phyloP scores from a whole-genome alignment of 169 alveolate species.

The Perkinsus olseni region DNA sequence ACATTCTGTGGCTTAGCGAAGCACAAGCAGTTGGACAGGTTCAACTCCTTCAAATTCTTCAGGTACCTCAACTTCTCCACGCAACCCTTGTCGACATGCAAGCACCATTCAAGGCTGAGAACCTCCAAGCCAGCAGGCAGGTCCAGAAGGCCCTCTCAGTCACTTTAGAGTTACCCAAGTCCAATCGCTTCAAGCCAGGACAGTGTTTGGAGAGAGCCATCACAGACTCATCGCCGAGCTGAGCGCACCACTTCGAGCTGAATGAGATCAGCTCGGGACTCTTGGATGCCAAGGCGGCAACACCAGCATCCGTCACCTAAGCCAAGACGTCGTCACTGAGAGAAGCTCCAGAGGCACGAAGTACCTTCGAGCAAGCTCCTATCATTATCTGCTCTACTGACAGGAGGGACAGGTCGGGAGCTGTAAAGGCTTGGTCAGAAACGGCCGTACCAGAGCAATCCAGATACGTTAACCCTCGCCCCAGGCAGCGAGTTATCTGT shows the following conservation, averaged over 20 bases:
- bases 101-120: background rate
- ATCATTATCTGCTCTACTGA: background rate
- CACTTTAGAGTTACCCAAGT: background rate
- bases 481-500: background rate
- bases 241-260: background rate
- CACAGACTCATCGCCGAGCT: background rate
- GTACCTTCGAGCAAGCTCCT: background rate
- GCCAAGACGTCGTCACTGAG: no score
- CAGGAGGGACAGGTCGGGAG: background rate
- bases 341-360: no score
- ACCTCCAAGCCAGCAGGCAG: background rate
- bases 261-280: background rate
- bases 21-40: background rate
- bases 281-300: background rate
- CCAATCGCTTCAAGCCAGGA: background rate
- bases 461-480: background rate
- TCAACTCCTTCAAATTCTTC: background rate
- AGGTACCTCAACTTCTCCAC: background rate
- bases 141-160: background rate
- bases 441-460: background rate
- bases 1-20: background rate
- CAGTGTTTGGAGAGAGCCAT: background rate
- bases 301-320: background rate
- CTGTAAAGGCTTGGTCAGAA: background rate
- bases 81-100: background rate